Evolutionary conservation across 352 stramenopile genomes (phyloP), one percentile per base, ranked within the genome.

Genomic region (Hyaloperonospora arabidopsidis): DNA sequence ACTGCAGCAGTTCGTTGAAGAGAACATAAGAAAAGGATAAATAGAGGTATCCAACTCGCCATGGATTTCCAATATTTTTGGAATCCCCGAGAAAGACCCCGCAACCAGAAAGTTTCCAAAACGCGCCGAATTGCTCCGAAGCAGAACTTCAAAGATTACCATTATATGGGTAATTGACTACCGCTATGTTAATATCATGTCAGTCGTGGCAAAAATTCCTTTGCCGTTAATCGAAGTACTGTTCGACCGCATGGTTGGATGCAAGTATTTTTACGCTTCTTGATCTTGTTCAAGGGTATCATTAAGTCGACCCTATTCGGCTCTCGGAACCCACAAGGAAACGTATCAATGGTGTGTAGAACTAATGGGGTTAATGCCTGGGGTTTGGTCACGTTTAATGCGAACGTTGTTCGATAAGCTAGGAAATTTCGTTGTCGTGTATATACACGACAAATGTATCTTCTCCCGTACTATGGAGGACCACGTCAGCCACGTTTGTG

Each of bases 21-120:
- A 63, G 14, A 54, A 29, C 59, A 57, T 47, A 32, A 18, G 46
- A 23, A 61, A 61, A 45, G 36, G 54, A 36, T 68, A 50, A 50
- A 60, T 68, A 22, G 40, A 63, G 35, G 29, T 68, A 18, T 63
- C 60, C 1, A 49, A 69, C 40, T 65, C 56, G 7, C 52, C 57
- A 5, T 65, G 51, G 48, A 49, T 69, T 1, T 65, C 52, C 45
- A 69, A 61, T 41, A 64, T 68, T 12, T 59, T 64, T 56, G 32
- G 51, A 7, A 55, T 68, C 17, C 54, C 61, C 0, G 58, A 68
- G 35, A 64, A 61, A 15, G 54, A 64, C 29, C 55, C 55, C 10
- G 41, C 17, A 18, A 36, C 40, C 7, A 46, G 40, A 41, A 53
- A 45, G 2, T 65, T 49, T 45, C 22, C 22, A 7, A 36, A 18